Conservation (phyloP, 2,329 filamentous ascomycete genomes). For the Aschersonia sp. region DNA sequence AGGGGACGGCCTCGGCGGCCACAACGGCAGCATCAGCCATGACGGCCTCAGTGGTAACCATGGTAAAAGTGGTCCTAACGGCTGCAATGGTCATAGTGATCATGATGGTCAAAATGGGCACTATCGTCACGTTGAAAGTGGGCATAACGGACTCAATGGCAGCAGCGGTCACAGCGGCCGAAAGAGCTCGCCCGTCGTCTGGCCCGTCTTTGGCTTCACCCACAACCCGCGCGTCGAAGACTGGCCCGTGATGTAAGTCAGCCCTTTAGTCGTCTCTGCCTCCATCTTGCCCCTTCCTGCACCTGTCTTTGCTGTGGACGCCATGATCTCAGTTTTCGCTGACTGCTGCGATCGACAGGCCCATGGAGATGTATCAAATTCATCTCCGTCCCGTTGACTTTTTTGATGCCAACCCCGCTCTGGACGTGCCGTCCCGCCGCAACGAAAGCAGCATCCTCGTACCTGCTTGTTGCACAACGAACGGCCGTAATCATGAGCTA, state of each 20-base stretch:
- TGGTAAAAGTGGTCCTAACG: no score
- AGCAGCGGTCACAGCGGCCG: not conserved
- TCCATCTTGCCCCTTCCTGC: no score
- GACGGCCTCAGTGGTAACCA: no score
- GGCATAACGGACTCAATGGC: not conserved
- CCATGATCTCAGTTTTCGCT: not conserved
- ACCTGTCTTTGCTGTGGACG: not conserved
- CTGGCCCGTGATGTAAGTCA: conserved; percentile 35
- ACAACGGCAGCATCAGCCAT: not conserved
- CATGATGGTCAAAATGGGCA: no score
- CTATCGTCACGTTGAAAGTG: not conserved
- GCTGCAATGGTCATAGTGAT: no score
- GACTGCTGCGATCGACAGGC: conserved; percentile 16
- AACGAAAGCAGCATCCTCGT: conserved; percentile 27
- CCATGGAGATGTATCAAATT: conserved; percentile 31
- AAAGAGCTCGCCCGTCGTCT: conserved; percentile 23
- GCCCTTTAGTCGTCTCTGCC: no score
- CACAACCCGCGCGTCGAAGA: conserved; percentile 34
- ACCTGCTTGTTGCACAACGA: conserved; percentile 5
- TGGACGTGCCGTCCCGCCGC: conserved; percentile 24
- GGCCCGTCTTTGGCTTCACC: conserved; percentile 33
- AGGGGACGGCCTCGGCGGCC: not conserved
- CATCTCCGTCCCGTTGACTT: conserved; percentile 27
- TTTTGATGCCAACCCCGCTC: conserved; percentile 29
- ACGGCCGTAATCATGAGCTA: conserved; percentile 16